A percentile compares a stretch with the other conserved stretches of the same genome.
Evolutionary conservation across 2,329 filamentous ascomycete genomes (phyloP).

Genomic region (Leptodontidium sp.): DNA sequence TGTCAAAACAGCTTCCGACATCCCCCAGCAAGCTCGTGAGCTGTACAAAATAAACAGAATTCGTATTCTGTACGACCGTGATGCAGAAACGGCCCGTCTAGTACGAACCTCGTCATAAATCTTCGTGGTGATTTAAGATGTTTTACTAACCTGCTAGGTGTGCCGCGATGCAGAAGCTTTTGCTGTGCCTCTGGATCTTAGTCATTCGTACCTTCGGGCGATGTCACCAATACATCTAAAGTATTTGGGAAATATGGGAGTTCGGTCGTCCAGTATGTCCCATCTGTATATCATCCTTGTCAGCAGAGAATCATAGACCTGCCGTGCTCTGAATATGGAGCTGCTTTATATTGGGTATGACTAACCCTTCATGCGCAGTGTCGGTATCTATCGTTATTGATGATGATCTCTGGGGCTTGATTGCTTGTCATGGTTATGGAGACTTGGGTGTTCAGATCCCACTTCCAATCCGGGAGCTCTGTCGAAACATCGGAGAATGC

Average conservation of each 20-base stretch:
- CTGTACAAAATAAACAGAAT: slow-evolving; percentile 90
- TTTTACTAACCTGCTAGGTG: slow-evolving; percentile 48
- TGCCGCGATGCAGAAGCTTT: slow-evolving; percentile 78
- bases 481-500: slow-evolving; percentile 67
- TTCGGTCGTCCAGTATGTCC: slow-evolving; percentile 72
- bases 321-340: not conserved
- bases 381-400: slow-evolving; percentile 90
- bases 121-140: not conserved
- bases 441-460: slow-evolving; percentile 80
- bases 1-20: slow-evolving; percentile 71
- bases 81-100: slow-evolving; percentile 78
- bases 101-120: slow-evolving; percentile 25
- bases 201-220: slow-evolving; percentile 82
- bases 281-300: not conserved
- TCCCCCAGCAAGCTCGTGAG: slow-evolving; percentile 82
- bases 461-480: slow-evolving; percentile 90
- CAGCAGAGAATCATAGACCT: not conserved
- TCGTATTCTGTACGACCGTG: slow-evolving; percentile 83
- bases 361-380: slow-evolving; percentile 53
- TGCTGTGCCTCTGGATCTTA: slow-evolving; percentile 79
- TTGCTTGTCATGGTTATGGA: slow-evolving; percentile 85
- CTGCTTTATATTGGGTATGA: not conserved
- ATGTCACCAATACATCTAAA: slow-evolving; percentile 91
- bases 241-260: slow-evolving; percentile 86
- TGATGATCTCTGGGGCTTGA: slow-evolving; percentile 83